A percentile compares a stretch with the other conserved stretches of the same genome.
These are phyloP conservation scores for Pseudognaphalium luteoalbum DNA, from an alignment of 129 eudicot genomes.

Conservation along the genomic window DNA sequence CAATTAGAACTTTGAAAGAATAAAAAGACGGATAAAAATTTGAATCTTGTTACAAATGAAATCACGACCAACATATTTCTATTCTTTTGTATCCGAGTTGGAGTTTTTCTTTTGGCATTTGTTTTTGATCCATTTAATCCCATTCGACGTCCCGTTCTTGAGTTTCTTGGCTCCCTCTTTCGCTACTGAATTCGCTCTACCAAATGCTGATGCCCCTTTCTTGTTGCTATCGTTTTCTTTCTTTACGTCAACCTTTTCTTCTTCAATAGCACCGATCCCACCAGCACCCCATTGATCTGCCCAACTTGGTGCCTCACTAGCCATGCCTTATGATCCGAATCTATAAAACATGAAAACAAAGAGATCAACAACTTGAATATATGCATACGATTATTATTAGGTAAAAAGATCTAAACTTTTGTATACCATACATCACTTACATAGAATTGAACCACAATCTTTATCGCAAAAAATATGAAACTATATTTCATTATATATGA, in stretches of 20 bases:
- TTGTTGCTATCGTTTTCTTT: conserved; percentile 51
- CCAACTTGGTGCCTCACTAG: conserved; percentile 86
- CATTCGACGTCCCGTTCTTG: conserved; percentile 56
- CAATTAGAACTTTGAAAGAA: not conserved
- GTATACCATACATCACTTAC: conserved; percentile 3
- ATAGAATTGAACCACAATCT: not conserved
- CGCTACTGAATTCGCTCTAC: conserved; percentile 49
- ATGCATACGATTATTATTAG: not conserved
- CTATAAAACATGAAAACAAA: not conserved
- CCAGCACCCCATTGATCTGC: conserved; percentile 99
- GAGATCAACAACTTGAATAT: not conserved
- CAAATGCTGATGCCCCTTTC: conserved; percentile 51
- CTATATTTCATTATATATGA: conserved; percentile 20
- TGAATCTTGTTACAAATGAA: conserved; percentile 28
- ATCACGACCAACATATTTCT: not conserved
- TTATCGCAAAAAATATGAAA: not conserved
- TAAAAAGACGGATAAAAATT: conserved; percentile 1
- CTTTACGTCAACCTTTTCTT: conserved; percentile 38
- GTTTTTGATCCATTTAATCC: conserved; percentile 81
- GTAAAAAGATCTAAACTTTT: not conserved
- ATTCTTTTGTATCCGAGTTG: conserved; percentile 30
- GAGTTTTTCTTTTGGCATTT: conserved; percentile 59
- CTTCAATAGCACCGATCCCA: conserved; percentile 81
- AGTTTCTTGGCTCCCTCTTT: conserved; percentile 62
- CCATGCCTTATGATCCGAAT: conserved; percentile 22